Percentiles rank a stretch among this genome's conserved stretches.
phyloP scores from a whole-genome alignment of 495 filamentous ascomycete genomes.

The Amphirosellinia nigrospora region DNA sequence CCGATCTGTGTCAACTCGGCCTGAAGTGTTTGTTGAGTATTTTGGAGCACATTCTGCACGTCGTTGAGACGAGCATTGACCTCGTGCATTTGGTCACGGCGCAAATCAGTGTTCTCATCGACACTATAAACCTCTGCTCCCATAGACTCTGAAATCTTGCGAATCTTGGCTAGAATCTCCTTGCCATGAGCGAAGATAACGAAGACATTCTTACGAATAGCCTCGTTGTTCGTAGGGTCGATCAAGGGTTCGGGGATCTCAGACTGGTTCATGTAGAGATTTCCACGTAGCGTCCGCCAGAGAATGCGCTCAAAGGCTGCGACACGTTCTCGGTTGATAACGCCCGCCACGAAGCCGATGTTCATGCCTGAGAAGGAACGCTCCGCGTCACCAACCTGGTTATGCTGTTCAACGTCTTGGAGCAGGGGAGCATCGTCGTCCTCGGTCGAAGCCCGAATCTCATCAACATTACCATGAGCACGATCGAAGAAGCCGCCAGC shows the following conservation, averaged over 20 bases:
- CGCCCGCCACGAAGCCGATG: constrained; percentile 99
- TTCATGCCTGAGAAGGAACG: constrained; percentile 95
- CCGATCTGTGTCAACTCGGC: constrained; percentile 93
- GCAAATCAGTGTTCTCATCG: constrained; percentile 93
- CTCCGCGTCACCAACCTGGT: constrained; percentile 75
- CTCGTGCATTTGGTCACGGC: constrained; percentile 93
- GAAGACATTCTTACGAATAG: constrained; percentile 95
- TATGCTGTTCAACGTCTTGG: constrained; percentile 84
- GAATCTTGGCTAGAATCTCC: constrained; percentile 96
- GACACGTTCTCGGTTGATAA: constrained; percentile 91
- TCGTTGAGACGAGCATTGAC: constrained; percentile 92
- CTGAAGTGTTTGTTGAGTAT: constrained; percentile 95
- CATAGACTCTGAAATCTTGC: constrained; percentile 97
- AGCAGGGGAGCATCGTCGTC: constrained; percentile 82
- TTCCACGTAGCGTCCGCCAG: constrained; percentile 95
- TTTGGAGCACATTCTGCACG: constrained; percentile 85
- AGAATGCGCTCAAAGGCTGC: constrained; percentile 95
- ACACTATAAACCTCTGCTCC: constrained; percentile 94
- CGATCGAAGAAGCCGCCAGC: constrained; percentile 97
- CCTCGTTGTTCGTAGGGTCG: constrained; percentile 89
- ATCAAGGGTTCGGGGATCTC: constrained; percentile 95
- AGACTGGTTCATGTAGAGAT: constrained; percentile 99
- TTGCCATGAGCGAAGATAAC: constrained; percentile 99
- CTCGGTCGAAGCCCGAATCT: constrained; percentile 90
- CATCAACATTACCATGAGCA: constrained; percentile 92